A percentile compares a stretch with the other conserved stretches of the same genome.
Conservation (phyloP, 257 asterid genomes). For the Penstemon davidsonii region DNA sequence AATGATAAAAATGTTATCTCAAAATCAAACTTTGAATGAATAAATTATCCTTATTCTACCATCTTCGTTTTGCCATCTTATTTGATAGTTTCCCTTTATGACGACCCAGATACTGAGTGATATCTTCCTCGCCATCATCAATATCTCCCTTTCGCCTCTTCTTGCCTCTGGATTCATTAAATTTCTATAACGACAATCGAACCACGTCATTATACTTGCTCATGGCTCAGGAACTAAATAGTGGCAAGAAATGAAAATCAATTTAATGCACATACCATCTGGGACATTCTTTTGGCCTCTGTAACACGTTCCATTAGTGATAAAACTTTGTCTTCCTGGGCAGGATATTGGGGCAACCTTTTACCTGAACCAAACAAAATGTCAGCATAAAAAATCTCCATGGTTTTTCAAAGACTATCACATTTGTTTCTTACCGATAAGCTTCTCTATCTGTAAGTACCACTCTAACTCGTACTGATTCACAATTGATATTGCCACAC, state of each 20-base stretch:
- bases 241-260: background rate
- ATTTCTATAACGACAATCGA: constrained; percentile 47
- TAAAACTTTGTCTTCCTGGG: constrained; percentile 78
- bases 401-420: constrained; percentile 1
- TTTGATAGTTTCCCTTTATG: constrained; percentile 34
- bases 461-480: constrained; percentile 92
- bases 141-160: constrained; percentile 50
- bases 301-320: constrained; percentile 60
- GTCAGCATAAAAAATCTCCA: constrained; percentile 9
- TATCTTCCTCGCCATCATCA: constrained; percentile 54
- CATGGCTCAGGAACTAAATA: no score
- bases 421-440: constrained; percentile 51
- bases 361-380: constrained; percentile 49
- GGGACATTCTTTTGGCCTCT: constrained; percentile 81
- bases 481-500: constrained; percentile 75
- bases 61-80: constrained; percentile 45
- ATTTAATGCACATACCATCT: constrained; percentile 41
- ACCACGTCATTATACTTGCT: background rate
- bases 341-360: constrained; percentile 68
- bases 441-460: constrained; percentile 83
- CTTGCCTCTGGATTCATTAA: constrained; percentile 56
- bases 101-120: constrained; percentile 39
- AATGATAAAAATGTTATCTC: no score
- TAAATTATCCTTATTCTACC: background rate
- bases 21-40: no score